Evolutionary conservation across 1,284 basidiomycete species (phyloP).

Genomic region (Neolentinus lepideus): DNA sequence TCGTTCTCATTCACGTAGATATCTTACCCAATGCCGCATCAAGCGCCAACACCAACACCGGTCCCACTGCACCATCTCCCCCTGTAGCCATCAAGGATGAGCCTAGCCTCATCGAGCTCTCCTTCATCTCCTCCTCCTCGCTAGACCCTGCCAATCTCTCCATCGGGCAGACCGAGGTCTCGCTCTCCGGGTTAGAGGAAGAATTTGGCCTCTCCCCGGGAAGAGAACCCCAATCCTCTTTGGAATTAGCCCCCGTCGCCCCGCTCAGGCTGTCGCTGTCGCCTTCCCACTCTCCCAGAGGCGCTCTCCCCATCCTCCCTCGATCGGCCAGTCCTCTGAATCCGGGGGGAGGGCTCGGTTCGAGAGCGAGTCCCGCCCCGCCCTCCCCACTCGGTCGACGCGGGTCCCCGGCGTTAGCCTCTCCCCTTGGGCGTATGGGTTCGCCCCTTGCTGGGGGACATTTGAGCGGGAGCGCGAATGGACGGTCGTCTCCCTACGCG

Average conservation of each 20-base stretch:
- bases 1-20: too few relatives aligned
- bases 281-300: slow-evolving; percentile 7
- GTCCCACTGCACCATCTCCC: not conserved
- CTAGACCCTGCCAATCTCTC: slow-evolving; percentile 26
- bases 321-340: not conserved
- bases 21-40: not conserved
- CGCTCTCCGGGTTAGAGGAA: slow-evolving; percentile 18
- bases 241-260: slow-evolving; percentile 5
- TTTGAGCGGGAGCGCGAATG: not conserved
- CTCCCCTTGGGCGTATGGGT: slow-evolving; percentile 9
- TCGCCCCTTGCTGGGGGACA: slow-evolving; percentile 1
- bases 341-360: too few relatives aligned
- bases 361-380: too few relatives aligned
- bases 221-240: slow-evolving; percentile 3
- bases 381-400: slow-evolving; percentile 1
- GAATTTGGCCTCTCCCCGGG: slow-evolving; percentile 13
- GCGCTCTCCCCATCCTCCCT: slow-evolving; percentile 7
- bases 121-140: slow-evolving; percentile 25
- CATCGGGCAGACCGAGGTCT: slow-evolving; percentile 19
- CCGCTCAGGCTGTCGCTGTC: slow-evolving; percentile 11
- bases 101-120: slow-evolving; percentile 23
- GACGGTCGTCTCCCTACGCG: slow-evolving; percentile 8
- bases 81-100: slow-evolving; percentile 21
- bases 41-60: not conserved
- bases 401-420: slow-evolving; percentile 6